Base-by-base conservation (phyloP, 768 basidiomycete species). In the Mrakia hoshinonis region DNA sequence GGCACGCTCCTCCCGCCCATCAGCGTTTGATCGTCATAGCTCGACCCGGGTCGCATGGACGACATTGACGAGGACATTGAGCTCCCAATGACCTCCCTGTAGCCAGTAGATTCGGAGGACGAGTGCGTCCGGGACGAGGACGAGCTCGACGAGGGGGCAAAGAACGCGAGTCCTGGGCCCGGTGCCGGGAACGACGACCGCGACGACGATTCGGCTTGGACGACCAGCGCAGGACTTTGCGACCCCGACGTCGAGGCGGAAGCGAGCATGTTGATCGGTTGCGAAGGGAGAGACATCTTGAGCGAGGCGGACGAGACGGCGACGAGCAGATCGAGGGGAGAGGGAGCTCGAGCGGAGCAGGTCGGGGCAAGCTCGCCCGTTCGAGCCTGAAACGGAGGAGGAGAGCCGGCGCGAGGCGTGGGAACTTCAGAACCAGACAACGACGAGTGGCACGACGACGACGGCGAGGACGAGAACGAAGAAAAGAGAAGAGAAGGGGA, bases 221-320 rank as follows among this genome's bases (percentile, higher is more conserved):
- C 55, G 7, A 39, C 10, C 22, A 36, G 11, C 18, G 31, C n/a
- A 1, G 58, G 58, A 61, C 58, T 61, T 12, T 31, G 36, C 1
- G 62, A 64, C 10, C 38, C 38, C 9, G 38, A 39, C 13, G 26
- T 1, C 10, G 39, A 63, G 43, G 43, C 39, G 61, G 13, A n/a
- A 38, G 60, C 1, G 26, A 29, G 51, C 51, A 20, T 9, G 22
- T 52, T 9, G 51, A 29, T 10, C 22, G 51, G 22, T n/a, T 29
- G 51, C 3, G 22, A 4, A 18, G 36, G 39, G 29, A 48, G n/a
- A 29, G 34, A 24, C 43, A 64, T 43, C 15, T 64, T 64, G 62
- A 64, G 62, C 10, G 62, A 64, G 24, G 26, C 43, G n/a, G 55
- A 58, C 4, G 55, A 58, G 55, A 36, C 24, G 7, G 62, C 62